A percentile compares a stretch with the other conserved stretches of the same genome.
Conservation (phyloP, 257 asterid species). For the Nicotiana attenuata region DNA sequence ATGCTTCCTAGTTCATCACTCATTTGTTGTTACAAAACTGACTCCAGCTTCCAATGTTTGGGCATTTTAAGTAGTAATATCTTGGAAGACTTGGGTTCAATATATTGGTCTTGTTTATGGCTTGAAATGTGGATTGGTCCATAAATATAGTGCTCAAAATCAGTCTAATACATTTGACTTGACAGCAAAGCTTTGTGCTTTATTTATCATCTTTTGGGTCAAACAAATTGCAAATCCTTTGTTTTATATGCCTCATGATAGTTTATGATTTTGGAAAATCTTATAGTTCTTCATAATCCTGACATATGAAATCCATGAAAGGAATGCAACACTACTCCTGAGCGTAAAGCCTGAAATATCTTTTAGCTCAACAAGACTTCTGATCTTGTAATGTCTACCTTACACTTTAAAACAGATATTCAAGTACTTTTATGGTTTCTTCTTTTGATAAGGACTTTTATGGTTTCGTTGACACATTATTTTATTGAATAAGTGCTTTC, state of each 20-base stretch:
- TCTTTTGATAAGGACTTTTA: background rate
- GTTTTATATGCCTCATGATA: background rate
- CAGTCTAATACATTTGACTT: background rate
- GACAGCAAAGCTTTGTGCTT: background rate
- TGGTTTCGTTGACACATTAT: background rate
- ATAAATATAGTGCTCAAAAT: background rate
- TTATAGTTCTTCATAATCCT: background rate
- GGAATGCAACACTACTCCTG: background rate
- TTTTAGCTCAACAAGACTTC: background rate
- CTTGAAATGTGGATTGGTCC: background rate
- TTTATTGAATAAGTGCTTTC: background rate
- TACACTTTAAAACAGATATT: background rate
- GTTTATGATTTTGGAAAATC: background rate
- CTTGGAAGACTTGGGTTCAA: background rate
- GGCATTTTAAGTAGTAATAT: background rate
- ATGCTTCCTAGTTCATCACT: background rate
- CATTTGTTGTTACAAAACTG: background rate
- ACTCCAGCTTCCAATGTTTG: background rate
- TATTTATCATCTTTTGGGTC: background rate
- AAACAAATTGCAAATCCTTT: background rate
- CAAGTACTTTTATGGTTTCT: background rate
- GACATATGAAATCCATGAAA: slow-evolving; percentile 3
- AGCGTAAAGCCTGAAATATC: background rate
- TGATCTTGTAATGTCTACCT: slow-evolving; percentile 4
- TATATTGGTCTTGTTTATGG: background rate